These are phyloP conservation scores for Fusarium longipes DNA, from an alignment of 2,329 filamentous ascomycete genomes.

Conservation along the genomic window DNA sequence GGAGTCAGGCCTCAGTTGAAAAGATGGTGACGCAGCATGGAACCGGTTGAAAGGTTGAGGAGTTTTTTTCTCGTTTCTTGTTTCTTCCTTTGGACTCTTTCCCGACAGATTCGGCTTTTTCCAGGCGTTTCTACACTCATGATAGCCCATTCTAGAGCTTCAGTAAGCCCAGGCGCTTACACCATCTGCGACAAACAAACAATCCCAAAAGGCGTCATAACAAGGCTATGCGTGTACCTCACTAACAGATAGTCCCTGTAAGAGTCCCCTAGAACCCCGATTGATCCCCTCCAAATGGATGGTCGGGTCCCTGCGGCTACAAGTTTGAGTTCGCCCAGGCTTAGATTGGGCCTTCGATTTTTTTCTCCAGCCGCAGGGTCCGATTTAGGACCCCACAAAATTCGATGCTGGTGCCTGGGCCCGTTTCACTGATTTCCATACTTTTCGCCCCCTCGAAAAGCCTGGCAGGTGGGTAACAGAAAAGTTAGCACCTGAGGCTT, in stretches of 20 bases:
- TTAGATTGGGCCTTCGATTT: constrained; percentile 33
- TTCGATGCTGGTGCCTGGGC: constrained; percentile 6
- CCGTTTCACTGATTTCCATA: constrained; percentile 30
- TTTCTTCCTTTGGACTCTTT: neutral
- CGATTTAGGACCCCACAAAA: constrained; percentile 36
- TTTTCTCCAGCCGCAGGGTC: constrained; percentile 46
- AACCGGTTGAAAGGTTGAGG: neutral
- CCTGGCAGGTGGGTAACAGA: neutral
- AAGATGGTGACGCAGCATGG: constrained; percentile 9
- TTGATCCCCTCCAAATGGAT: constrained; percentile 5
- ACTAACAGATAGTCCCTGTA: constrained; percentile 37
- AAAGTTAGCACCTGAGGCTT: too few species aligned
- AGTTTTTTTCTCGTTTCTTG: neutral
- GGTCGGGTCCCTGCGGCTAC: constrained; percentile 11
- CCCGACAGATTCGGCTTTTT: constrained; percentile 3
- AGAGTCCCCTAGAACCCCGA: constrained; percentile 16
- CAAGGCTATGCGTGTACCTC: constrained; percentile 43
- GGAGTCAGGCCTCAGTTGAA: constrained; percentile 11
- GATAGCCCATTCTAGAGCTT: neutral
- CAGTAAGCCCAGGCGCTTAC: constrained; percentile 29
- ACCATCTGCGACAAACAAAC: neutral
- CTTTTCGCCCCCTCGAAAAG: constrained; percentile 21
- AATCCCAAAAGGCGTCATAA: constrained; percentile 18
- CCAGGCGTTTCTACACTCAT: constrained; percentile 27
- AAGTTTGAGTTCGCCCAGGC: neutral